phyloP scores from a whole-genome alignment of 2,329 filamentous ascomycete genomes.

The Cryphonectria japonica region DNA sequence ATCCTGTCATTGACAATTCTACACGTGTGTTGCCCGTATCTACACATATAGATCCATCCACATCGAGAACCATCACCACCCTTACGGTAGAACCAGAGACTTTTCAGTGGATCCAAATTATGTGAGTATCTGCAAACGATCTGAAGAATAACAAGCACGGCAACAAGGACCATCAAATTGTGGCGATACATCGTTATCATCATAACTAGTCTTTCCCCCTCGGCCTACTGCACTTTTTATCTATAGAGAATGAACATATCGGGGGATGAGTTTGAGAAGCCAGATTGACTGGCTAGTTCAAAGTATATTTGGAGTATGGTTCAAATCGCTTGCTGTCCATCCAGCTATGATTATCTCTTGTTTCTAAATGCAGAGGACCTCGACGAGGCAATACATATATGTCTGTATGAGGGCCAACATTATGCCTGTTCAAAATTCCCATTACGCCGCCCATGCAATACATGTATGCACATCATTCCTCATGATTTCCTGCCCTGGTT shows the following conservation, averaged over 20 bases:
- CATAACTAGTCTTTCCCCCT: too few relatives aligned
- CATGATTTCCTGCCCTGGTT: not conserved
- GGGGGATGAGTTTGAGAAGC: not conserved
- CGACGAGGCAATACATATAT: not conserved
- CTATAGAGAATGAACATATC: too few relatives aligned
- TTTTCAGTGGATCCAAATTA: not conserved
- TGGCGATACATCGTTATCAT: too few relatives aligned
- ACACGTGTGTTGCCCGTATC: too few relatives aligned
- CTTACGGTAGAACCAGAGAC: not conserved
- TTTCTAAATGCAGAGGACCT: not conserved
- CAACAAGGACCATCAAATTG: not conserved
- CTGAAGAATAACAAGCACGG: not conserved
- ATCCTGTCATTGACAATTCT: not conserved
- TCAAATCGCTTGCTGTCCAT: not conserved
- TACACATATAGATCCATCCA: not conserved
- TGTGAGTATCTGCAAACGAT: not conserved
- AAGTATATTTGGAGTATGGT: not conserved
- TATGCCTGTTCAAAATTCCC: not conserved
- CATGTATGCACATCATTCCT: slow-evolving; percentile 8
- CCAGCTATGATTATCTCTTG: not conserved
- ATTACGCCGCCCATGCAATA: slow-evolving; percentile 10
- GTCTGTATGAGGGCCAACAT: not conserved
- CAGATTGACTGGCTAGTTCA: not conserved
- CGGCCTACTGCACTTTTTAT: too few relatives aligned
- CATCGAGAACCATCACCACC: too few relatives aligned